Evolutionary conservation across 2,329 filamentous ascomycete species (phyloP), one percentile per base, ranked within the genome.

Genomic region (Dactylellina haptotyla): DNA sequence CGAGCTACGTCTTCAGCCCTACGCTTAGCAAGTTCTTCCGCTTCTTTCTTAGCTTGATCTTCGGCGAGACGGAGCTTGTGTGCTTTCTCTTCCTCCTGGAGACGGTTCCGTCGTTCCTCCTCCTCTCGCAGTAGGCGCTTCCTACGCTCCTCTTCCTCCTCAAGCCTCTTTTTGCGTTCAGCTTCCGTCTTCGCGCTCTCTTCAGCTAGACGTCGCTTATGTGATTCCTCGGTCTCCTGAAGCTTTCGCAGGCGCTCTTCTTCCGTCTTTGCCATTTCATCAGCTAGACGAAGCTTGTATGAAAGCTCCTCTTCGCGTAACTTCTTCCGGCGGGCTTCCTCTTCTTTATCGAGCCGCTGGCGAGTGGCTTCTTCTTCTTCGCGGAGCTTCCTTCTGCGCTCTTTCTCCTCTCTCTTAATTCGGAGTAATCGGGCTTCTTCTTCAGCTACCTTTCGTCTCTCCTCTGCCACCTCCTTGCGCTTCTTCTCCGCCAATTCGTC

Each of bases 321-420:
- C 26, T 23, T 54, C 30, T 43, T 59, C 14, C 70, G 25, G 14
- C 62, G 64, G 8, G 41, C 50, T 23, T 63, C 70, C n/a, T 69
- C 70, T 30, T 75, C 64, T n/a, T 64, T 53, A 14, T 69, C 65
- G 37, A 69, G 50, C 2, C 96, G 93, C 0, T 93, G 95, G 76
- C 90, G 90, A 76, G 90, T 88, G 43, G 89, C 89, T 32, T 90
- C 89, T 20, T 92, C 85, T 79, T 96, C 92, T 69, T 93, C 90
- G 82, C 97, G 96, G 5, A 93, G 92, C 79, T 90, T 89, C 32
- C 98, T 84, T 58, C 90, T 89, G 81, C 96, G 92, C 79, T 98
- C 97, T 77, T 91, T 89, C 79, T 91, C 92, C 74, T 86, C 86
- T 0, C 94, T 92, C 78, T 97, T 91, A 73, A 98, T 84, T 78